A percentile compares a stretch with the other conserved stretches of the same genome.
These are phyloP conservation scores for Metschnikowia cerradonensis DNA, from an alignment of 805 yeast genomes.

Conservation along the genomic window DNA sequence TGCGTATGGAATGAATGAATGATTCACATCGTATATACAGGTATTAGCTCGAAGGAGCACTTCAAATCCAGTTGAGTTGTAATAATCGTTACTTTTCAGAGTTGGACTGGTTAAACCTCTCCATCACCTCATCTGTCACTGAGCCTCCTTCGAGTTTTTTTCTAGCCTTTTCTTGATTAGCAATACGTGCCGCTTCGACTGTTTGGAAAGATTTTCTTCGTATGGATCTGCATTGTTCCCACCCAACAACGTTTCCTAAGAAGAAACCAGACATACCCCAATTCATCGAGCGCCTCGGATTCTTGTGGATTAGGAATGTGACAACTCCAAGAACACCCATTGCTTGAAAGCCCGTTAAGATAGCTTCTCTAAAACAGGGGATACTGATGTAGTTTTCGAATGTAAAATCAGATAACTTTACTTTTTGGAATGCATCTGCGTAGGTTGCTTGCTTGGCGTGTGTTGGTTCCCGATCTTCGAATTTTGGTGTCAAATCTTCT, in stretches of 20 bases:
- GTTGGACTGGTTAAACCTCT: constrained; percentile 23
- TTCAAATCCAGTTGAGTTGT: background rate
- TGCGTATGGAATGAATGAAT: background rate
- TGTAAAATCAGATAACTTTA: constrained; percentile 50
- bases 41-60: background rate
- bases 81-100: background rate
- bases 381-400: constrained; percentile 49
- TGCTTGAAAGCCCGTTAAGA: constrained; percentile 67
- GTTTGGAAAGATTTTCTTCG: constrained; percentile 63
- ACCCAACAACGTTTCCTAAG: constrained; percentile 75
- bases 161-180: constrained; percentile 30
- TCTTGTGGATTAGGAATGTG: constrained; percentile 63
- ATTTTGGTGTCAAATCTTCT: constrained; percentile 53
- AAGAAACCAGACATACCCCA: constrained; percentile 83
- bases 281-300: constrained; percentile 58
- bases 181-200: constrained; percentile 64
- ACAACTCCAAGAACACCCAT: constrained; percentile 67
- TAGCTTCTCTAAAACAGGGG: constrained; percentile 81
- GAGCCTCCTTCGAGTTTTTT: constrained; percentile 26
- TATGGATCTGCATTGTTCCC: constrained; percentile 86
- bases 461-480: constrained; percentile 32
- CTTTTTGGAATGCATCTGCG: constrained; percentile 39
- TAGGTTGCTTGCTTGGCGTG: constrained; percentile 13
- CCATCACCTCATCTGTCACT: constrained; percentile 22
- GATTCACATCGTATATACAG: background rate